Conservation (phyloP, 371 early-diverging fungal species). For the Apophysomyces sp. region DNA sequence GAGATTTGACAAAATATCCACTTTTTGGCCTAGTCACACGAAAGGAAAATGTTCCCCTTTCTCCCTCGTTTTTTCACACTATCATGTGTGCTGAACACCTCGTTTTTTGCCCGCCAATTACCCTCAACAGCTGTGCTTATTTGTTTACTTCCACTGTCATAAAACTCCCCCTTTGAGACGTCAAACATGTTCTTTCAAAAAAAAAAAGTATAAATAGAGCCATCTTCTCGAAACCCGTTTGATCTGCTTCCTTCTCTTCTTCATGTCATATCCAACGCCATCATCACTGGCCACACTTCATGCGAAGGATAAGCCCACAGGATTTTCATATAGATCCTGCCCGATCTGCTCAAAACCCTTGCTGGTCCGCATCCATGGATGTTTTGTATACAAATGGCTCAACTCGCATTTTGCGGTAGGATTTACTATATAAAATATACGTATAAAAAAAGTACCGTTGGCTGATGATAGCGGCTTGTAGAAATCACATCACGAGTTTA, state of each 20-base stretch:
- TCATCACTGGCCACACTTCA: neutral
- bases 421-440: neutral
- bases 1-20: too few species aligned
- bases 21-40: too few species aligned
- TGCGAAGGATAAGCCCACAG: neutral
- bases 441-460: neutral
- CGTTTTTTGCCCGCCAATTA: neutral
- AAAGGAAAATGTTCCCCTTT: too few species aligned
- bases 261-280: neutral
- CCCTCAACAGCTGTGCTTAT: neutral
- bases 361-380: neutral
- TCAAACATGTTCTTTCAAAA: neutral
- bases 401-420: neutral
- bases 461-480: neutral
- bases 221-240: neutral
- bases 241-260: constrained; percentile 1
- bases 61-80: too few species aligned
- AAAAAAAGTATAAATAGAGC: neutral
- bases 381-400: neutral
- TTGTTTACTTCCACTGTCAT: too few species aligned
- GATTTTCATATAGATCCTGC: neutral
- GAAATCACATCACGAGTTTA: neutral
- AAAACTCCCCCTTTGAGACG: too few species aligned
- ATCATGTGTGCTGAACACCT: too few species aligned
- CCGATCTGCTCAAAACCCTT: neutral